Evolutionary conservation across 148 eudicot species (phyloP), one percentile per base, ranked within the genome.

Genomic region (Chenopodium berlandieri): DNA sequence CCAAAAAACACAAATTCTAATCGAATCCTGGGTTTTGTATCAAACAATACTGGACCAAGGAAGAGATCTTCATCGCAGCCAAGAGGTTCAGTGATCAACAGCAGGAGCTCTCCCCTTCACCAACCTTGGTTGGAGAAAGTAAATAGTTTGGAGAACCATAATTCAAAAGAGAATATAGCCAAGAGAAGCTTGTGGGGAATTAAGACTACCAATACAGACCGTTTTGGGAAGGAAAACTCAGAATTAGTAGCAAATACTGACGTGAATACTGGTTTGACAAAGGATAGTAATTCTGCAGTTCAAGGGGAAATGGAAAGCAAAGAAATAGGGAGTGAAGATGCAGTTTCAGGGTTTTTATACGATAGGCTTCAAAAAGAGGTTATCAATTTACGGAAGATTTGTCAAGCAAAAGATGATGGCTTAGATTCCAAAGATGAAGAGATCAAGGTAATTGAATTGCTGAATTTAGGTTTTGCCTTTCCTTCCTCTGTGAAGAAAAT

Each of bases 341-440:
- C 89, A 81, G 99, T 96, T 47, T 92, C 99, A 7, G 99, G 98
- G 58, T 85, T 90, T 82, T 77, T 96, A 85, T 96, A 96, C 74
- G 98, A 94, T 83, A 88, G 86, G 87, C 92, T 96, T 76, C 99
- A 96, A 85, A 96, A 91, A 78, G 99, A 96, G 82, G 93, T 96
- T 58, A 87, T 91, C 67, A 75, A 79, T 79, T 86, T 90, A 71
- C 89, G 97, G 88, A 96, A 89, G 88, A 77, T 37, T 67, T 94
- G 93, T 81, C 93, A 89, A 78, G 86, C 79, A 67, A 94, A 92
- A 85, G 94, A 90, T 9, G 80, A 58, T 71, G 81, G 63, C 81
- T 81, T 92, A 83, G 80, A 78, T 52, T 85, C 84, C 73, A 96
- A 92, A 87, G 94, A 92, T 69, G 97, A 91, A 81, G 98, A 96